Base-by-base conservation (phyloP, 2,329 filamentous ascomycete genomes). In the Fusarium poae region DNA sequence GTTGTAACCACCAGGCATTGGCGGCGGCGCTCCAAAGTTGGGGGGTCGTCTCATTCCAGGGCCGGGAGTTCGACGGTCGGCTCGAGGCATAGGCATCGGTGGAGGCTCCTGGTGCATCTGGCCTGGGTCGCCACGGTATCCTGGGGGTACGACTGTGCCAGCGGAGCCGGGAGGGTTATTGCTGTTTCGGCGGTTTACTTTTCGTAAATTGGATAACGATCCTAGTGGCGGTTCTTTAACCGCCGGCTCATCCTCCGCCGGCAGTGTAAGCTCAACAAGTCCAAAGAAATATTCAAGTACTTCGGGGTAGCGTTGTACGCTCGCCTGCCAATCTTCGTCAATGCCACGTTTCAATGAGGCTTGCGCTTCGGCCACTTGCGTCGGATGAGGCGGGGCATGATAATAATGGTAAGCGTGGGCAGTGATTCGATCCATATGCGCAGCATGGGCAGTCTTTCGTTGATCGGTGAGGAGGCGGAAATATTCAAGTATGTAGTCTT, bases 221-320 rank as follows among this genome's bases (percentile, higher is more conserved):
- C 84, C 86, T 65, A 90, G 77, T 5, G 88, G 88, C 32, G 88
- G 88, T 59, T 89, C 85, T 71, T 85, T 86, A 35, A 91, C 86
- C 18, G 81, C 80, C 3, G 84, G 78, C 40, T 90, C 88, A 55
- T 88, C 82, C 59, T 93, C 89, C 40, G 80, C 79, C 1, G 92
- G 91, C 6, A 92, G 79, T 23, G 83, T 86, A 61, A 93, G 77
- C 56, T 89, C 86, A 35, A 94, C 89, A 37, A 94, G 82, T 62
- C 87, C 84, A 79, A 91, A 94, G 76, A 91, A 94, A 79, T 94
- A 93, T 78, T 93, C 90, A 56, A 95, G 82, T n/a, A 94, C 89
- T 76, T 94, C 91, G 6, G 92, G 92, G 72, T 94, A 95, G 56
- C 89, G 86, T 72, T 92, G 87, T 39, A 94, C 91, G 48, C 89